A percentile compares a stretch with the other conserved stretches of the same genome.
These are phyloP conservation scores for Grigorovia jiainica DNA, from an alignment of 805 yeast species.

Conservation along the genomic window DNA sequence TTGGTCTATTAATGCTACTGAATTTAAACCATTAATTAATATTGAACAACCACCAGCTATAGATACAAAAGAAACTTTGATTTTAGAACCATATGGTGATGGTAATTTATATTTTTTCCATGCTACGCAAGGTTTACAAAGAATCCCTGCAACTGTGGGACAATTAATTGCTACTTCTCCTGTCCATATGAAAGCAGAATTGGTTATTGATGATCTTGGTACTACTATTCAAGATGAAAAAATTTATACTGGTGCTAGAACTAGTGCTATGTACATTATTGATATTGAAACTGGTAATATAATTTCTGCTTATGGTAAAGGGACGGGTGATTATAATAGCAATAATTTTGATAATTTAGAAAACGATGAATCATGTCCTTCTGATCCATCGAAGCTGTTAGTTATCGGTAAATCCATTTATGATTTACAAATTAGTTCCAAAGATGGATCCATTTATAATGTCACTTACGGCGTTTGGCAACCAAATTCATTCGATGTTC, in stretches of 20 bases:
- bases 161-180: slow-evolving; percentile 79
- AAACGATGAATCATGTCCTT: slow-evolving; percentile 4
- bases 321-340: slow-evolving; percentile 24
- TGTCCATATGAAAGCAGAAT: slow-evolving; percentile 45
- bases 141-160: slow-evolving; percentile 70
- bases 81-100: slow-evolving; percentile 83
- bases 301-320: slow-evolving; percentile 56
- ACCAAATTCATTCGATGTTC: slow-evolving; percentile 71
- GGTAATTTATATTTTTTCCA: slow-evolving; percentile 80
- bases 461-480: slow-evolving; percentile 87
- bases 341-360: slow-evolving; percentile 7
- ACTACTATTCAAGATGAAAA: slow-evolving; percentile 48
- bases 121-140: slow-evolving; percentile 62
- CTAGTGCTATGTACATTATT: slow-evolving; percentile 65
- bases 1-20: slow-evolving; percentile 62
- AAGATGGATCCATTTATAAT: slow-evolving; percentile 66
- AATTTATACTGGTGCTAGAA: slow-evolving; percentile 77
- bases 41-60: slow-evolving; percentile 13
- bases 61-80: slow-evolving; percentile 45
- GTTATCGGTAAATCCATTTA: slow-evolving; percentile 65
- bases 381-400: slow-evolving; percentile 19
- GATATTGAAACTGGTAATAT: slow-evolving; percentile 69
- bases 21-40: slow-evolving; percentile 17
- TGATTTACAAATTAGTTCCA: slow-evolving; percentile 68
- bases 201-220: slow-evolving; percentile 37